These are phyloP conservation scores for Cyclospora cayetanensis DNA, from an alignment of 169 alveolate species.

Conservation along the genomic window DNA sequence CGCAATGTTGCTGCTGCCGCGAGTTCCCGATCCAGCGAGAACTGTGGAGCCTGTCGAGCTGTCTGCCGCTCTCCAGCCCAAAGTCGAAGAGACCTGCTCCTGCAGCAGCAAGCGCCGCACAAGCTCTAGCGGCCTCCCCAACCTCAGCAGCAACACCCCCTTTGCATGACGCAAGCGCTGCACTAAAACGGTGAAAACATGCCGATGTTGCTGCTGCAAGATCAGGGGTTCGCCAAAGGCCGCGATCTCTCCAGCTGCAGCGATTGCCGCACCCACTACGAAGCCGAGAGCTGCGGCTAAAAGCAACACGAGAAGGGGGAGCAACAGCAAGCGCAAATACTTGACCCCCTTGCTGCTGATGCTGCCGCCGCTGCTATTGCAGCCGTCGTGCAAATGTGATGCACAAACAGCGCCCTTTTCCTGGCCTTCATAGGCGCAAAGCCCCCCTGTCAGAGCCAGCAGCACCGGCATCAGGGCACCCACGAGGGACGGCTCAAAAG, in stretches of 20 bases:
- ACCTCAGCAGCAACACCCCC: not conserved
- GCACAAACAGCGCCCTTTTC: not conserved
- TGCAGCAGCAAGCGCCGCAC: conserved; percentile 10
- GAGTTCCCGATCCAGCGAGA: not conserved
- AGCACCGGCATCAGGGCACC: conserved; percentile 10
- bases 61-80: not conserved
- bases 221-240: not conserved
- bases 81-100: too few relatives aligned
- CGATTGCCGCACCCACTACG: conserved; percentile 22
- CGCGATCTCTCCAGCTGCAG: not conserved
- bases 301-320: not conserved
- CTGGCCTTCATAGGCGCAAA: not conserved
- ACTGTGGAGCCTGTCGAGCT: not conserved
- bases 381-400: not conserved
- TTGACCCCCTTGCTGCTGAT: not conserved
- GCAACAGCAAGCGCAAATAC: not conserved
- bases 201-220: not conserved
- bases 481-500: not conserved
- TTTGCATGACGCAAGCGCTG: conserved; percentile 15
- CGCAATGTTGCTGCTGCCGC: conserved; percentile 20
- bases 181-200: not conserved
- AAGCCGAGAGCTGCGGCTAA: not conserved
- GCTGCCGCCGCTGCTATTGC: not conserved
- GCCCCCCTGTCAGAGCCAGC: not conserved
- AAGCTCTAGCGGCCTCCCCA: not conserved